phyloP scores from a whole-genome alignment of 148 eudicot species.

The Pharnaceum exiguum region DNA sequence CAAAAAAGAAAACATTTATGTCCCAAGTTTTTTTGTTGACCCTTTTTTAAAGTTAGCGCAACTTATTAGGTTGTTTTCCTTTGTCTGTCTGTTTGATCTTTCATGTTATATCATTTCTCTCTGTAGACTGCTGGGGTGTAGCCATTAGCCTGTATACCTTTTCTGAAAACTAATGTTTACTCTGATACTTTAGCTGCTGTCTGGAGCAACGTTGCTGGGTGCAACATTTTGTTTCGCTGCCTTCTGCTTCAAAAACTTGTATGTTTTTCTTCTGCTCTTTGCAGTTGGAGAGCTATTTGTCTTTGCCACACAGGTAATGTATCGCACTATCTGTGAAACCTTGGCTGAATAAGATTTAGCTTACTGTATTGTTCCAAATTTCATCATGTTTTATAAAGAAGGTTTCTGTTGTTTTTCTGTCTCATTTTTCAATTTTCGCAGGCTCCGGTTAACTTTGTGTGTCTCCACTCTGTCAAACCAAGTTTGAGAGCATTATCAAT shows the following conservation, averaged over 20 bases:
- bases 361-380: too few species aligned
- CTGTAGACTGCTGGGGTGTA: not conserved
- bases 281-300: conserved; percentile 70
- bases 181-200: conserved; percentile 57
- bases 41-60: too few species aligned
- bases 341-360: too few species aligned
- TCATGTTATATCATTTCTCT: not conserved
- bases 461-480: conserved; percentile 80
- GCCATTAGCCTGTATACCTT: not conserved
- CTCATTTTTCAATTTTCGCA: too few species aligned
- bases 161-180: conserved; percentile 1
- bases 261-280: conserved; percentile 54
- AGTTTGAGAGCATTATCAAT: conserved; percentile 86
- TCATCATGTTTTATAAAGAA: too few species aligned
- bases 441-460: conserved; percentile 93
- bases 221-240: conserved; percentile 76
- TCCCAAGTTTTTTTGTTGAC: too few species aligned
- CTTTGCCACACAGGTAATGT: conserved; percentile 87
- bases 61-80: not conserved
- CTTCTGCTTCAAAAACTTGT: conserved; percentile 60
- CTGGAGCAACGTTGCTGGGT: conserved; percentile 71
- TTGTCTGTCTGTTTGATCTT: not conserved
- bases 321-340: too few species aligned
- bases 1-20: too few species aligned
- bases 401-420: too few species aligned